These are phyloP conservation scores for Teratosphaeria nubilosa DNA, from an alignment of 2,329 filamentous ascomycete genomes.

Conservation along the genomic window DNA sequence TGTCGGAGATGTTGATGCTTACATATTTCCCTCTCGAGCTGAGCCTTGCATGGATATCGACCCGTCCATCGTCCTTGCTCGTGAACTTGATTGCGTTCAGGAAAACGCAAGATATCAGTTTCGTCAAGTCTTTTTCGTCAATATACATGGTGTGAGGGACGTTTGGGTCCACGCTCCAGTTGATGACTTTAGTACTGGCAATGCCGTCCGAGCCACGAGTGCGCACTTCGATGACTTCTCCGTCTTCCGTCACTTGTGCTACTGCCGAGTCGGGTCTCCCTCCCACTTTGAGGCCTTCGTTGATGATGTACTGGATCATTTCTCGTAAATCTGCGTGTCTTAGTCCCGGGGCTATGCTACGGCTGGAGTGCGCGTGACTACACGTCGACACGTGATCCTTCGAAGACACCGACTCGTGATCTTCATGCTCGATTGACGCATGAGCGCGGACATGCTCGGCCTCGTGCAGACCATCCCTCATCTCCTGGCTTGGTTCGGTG, in stretches of 20 bases:
- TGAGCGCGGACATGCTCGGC: conserved; percentile 17
- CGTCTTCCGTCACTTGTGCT: conserved; percentile 35
- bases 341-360: conserved; percentile 36
- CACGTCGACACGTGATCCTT: background rate
- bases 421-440: conserved; percentile 1
- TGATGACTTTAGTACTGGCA: conserved; percentile 37
- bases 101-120: conserved; percentile 53
- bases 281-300: conserved; percentile 42
- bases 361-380: conserved; percentile 1
- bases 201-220: conserved; percentile 35
- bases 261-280: conserved; percentile 43
- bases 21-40: conserved; percentile 41
- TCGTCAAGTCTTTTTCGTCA: conserved; percentile 54
- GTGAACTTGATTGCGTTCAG: conserved; percentile 64
- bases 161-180: conserved; percentile 40
- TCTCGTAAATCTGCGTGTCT: conserved; percentile 40
- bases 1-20: conserved; percentile 54
- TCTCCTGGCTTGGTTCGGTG: conserved; percentile 15
- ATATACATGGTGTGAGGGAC: conserved; percentile 47
- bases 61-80: conserved; percentile 44
- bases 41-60: conserved; percentile 46
- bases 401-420: conserved; percentile 1
- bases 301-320: conserved; percentile 42
- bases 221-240: conserved; percentile 41
- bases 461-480: conserved; percentile 19